Base-by-base conservation (phyloP, 441 rosid species). In the Omphalea diandra region DNA sequence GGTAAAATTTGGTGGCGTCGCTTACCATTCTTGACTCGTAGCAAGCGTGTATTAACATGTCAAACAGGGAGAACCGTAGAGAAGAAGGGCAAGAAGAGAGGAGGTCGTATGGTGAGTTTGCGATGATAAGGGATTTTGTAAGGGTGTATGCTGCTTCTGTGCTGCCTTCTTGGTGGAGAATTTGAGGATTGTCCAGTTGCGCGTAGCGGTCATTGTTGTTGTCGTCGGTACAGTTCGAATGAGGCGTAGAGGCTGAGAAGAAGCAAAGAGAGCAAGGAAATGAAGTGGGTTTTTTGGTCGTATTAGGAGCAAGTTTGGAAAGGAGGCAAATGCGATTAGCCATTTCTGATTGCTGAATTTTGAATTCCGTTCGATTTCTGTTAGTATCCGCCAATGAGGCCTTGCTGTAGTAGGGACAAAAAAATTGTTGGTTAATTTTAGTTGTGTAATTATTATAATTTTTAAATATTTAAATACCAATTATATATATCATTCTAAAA, bases 101-200 rank as follows among this genome's bases (percentile, higher is more conserved):
- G 75, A 89, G 84, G 3, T 88, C 85, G n/a, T n/a, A n/a, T n/a
- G n/a, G n/a, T n/a, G n/a, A n/a, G n/a, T 70, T 76, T 10, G 89
- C 70, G 24, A 62, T 79, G 53, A 83, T 26, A 33, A 88, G 81
- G 2, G 88, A 74, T 53, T 72, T 77, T 75, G 79, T 69, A 65
- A 79, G 77, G 2, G 49, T 63, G 60, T 83, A 85, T 35, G 92
- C 97, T 7, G 82, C 50, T 14, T 73, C 84, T 2, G 67, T 56
- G 50, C 84, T 79, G 29, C 82, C 81, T 63, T 85, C 82, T 29
- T 84, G 87, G 71, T 90, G 84, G 60, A 90, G 82, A 57, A 75
- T 54, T 43, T 82, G 83, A 44, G 88, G 83, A 44, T 82, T 75
- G 58, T 82, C 74, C 0, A 84, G 65, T 22, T 75, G 84, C 20